These are phyloP conservation scores for Suillus hirtellus DNA, from an alignment of 768 basidiomycete genomes.

Conservation along the genomic window DNA sequence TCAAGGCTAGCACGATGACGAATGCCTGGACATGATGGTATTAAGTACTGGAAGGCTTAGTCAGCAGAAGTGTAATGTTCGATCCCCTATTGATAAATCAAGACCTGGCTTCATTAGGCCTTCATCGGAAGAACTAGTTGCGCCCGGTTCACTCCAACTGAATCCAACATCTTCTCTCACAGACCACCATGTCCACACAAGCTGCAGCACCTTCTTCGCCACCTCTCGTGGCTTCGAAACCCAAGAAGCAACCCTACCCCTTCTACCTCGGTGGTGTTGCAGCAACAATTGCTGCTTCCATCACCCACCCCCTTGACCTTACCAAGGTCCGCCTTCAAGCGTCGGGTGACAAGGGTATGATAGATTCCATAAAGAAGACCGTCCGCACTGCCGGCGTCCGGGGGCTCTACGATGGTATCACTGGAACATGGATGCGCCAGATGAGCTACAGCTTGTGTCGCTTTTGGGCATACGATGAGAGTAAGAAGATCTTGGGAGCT, in stretches of 20 bases:
- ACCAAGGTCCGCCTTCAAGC: conserved; percentile 93
- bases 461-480: conserved; percentile 94
- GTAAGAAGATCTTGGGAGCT: conserved; percentile 79
- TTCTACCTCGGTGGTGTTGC: conserved; percentile 89
- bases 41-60: neutral
- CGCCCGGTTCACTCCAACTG: conserved; percentile 8
- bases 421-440: conserved; percentile 88
- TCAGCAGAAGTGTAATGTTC: neutral
- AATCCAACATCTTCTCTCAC: conserved; percentile 3
- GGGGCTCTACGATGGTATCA: conserved; percentile 84
- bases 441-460: conserved; percentile 91
- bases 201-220: conserved; percentile 8
- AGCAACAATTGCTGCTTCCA: conserved; percentile 85
- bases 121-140: conserved; percentile 5
- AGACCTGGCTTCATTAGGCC: neutral
- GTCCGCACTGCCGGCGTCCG: conserved; percentile 68
- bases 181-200: conserved; percentile 1
- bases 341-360: conserved; percentile 90
- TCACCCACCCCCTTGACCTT: conserved; percentile 85
- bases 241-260: conserved; percentile 74
- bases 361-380: conserved; percentile 81
- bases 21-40: neutral
- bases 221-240: conserved; percentile 8
- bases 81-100: conserved; percentile 3
- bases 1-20: neutral